Percentiles rank a stretch among this genome's conserved stretches.
Conservation (phyloP, 2,329 filamentous ascomycete genomes). For the Hymenoscyphus repandus region DNA sequence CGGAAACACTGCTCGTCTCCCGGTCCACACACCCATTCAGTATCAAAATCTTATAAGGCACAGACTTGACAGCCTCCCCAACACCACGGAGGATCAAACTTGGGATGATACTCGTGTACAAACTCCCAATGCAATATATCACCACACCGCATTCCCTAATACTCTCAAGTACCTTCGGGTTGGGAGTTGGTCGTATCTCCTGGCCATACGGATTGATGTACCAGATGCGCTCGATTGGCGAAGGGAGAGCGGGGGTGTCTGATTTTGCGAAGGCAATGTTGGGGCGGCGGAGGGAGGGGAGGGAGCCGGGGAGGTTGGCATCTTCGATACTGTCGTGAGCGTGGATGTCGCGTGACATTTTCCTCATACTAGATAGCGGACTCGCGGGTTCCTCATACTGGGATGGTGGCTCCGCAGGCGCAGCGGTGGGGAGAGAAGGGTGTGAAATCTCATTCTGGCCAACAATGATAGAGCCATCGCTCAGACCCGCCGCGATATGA, state of each 20-base stretch:
- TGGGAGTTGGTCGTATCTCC: slow-evolving; percentile 81
- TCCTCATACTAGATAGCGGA: too few relatives aligned
- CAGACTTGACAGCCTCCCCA: slow-evolving; percentile 54
- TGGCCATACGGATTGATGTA: slow-evolving; percentile 99
- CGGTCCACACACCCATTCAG: slow-evolving; percentile 78
- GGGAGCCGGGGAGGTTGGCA: slow-evolving; percentile 73
- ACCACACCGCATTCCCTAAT: slow-evolving; percentile 60
- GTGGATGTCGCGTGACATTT: slow-evolving; percentile 5
- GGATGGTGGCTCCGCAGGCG: slow-evolving; percentile 22
- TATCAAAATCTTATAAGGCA: slow-evolving; percentile 60
- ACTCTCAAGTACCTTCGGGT: slow-evolving; percentile 65
- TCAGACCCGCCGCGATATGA: slow-evolving; percentile 81
- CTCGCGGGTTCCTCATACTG: too few relatives aligned
- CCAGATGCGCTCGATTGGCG: slow-evolving; percentile 78
- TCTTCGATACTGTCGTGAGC: slow-evolving; percentile 54
- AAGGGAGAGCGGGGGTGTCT: slow-evolving; percentile 67
- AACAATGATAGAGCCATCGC: slow-evolving; percentile 71
- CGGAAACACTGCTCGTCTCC: slow-evolving; percentile 68
- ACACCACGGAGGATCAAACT: slow-evolving; percentile 74
- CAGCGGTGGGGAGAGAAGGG: slow-evolving; percentile 39
- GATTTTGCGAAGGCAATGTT: slow-evolving; percentile 79
- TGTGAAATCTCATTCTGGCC: slow-evolving; percentile 93
- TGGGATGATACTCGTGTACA: slow-evolving; percentile 86
- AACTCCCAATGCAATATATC: slow-evolving; percentile 87
- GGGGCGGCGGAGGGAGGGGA: slow-evolving; percentile 73